Conservation (phyloP, 2,329 filamentous ascomycete genomes). For the Neofusicoccum cordaticola region DNA sequence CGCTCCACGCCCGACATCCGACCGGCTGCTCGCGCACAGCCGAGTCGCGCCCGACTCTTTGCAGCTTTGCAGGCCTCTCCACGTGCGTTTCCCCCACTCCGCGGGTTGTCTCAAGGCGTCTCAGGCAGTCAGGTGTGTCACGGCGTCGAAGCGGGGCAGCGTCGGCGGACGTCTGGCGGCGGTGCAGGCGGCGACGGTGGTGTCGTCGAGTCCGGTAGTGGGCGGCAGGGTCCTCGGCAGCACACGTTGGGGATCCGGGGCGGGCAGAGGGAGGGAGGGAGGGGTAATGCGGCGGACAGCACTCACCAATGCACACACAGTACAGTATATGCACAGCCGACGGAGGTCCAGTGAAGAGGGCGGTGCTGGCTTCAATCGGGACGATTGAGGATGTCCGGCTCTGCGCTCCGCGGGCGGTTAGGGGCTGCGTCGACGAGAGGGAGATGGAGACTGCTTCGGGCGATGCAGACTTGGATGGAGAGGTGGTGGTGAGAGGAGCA, state of each 20-base stretch:
- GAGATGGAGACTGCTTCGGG: neutral
- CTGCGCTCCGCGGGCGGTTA: neutral
- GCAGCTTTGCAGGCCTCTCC: neutral
- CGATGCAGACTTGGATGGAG: neutral
- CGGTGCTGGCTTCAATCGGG: conserved; percentile 7
- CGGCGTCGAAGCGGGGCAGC: neutral
- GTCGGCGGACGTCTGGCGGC: neutral
- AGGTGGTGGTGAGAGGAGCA: neutral
- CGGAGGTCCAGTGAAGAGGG: conserved; percentile 16
- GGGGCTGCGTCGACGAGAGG: neutral
- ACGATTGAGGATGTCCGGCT: conserved; percentile 17
- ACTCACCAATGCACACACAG: conserved; percentile 17
- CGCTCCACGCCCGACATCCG: conserved; percentile 2
- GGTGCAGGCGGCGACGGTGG: neutral
- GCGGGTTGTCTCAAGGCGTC: neutral
- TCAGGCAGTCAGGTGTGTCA: neutral
- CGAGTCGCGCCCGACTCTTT: neutral
- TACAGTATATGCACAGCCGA: conserved; percentile 13
- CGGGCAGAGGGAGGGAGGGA: neutral
- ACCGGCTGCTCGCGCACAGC: neutral
- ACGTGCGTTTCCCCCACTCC: conserved; percentile 1
- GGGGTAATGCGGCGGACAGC: neutral
- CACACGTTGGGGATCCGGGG: neutral
- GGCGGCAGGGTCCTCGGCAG: neutral
- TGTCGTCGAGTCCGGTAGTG: neutral